A percentile compares a stretch with the other conserved stretches of the same genome.
These are phyloP conservation scores for Brassica carinata DNA, from an alignment of 345 rosid species.

Conservation along the genomic window DNA sequence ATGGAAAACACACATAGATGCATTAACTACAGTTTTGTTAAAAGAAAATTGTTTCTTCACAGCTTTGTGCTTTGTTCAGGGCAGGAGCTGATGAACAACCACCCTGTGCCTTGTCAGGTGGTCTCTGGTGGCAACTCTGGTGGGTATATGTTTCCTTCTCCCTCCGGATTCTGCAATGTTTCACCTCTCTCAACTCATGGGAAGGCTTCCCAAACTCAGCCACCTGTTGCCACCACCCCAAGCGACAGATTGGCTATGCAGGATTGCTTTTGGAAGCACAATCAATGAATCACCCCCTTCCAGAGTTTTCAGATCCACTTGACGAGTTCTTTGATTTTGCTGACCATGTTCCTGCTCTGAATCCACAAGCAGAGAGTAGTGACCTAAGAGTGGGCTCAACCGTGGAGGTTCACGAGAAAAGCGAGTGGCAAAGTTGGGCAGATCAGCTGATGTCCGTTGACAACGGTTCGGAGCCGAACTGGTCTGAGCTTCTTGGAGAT, in stretches of 20 bases:
- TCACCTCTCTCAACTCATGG: conserved; percentile 33
- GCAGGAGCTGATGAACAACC: conserved; percentile 51
- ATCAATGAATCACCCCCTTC: conserved; percentile 41
- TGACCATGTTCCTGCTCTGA: conserved; percentile 49
- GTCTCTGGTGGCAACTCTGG: conserved; percentile 37
- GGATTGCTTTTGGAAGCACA: conserved; percentile 47
- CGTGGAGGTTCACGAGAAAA: conserved; percentile 46
- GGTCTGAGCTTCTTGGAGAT: conserved; percentile 70
- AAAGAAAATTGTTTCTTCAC: no score
- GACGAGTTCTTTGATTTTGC: conserved; percentile 55
- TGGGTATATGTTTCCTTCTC: conserved; percentile 34
- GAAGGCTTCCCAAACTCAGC: conserved; percentile 18
- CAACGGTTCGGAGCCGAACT: conserved; percentile 60
- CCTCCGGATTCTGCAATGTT: conserved; percentile 41
- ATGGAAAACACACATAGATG: no score
- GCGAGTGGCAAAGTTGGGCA: conserved; percentile 73
- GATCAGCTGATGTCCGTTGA: conserved; percentile 66
- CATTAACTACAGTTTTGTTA: no score
- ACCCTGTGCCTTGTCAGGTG: conserved; percentile 43
- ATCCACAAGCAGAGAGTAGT: conserved; percentile 46
- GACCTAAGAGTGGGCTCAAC: conserved; percentile 42
- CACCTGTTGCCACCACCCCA: conserved; percentile 19
- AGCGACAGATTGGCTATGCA: conserved; percentile 16
- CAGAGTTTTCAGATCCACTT: conserved; percentile 56
- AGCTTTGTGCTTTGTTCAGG: no score